A percentile compares a stretch with the other conserved stretches of the same genome.
These are phyloP conservation scores for Inonotus hispidus DNA, from an alignment of 1,284 basidiomycete species.

Conservation along the genomic window DNA sequence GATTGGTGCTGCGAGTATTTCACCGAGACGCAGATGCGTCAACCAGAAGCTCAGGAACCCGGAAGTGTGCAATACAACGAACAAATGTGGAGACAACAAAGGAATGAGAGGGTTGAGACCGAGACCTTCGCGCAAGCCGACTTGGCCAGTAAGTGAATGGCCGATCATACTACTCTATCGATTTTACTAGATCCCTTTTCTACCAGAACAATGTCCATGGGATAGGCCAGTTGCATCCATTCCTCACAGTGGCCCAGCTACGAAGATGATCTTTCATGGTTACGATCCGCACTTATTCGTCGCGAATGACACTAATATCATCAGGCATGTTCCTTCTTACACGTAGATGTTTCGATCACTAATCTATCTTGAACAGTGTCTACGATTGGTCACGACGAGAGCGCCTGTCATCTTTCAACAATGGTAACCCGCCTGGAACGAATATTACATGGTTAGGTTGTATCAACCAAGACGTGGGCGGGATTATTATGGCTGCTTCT, in stretches of 20 bases:
- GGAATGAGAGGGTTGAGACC: slow-evolving; percentile 79
- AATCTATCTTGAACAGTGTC: slow-evolving; percentile 48
- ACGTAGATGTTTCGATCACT: not conserved
- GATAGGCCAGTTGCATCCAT: slow-evolving; percentile 75
- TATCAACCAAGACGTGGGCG: slow-evolving; percentile 94
- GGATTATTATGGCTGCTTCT: slow-evolving; percentile 84
- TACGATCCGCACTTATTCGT: slow-evolving; percentile 88
- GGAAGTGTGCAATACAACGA: slow-evolving; percentile 93
- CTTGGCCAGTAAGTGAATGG: slow-evolving; percentile 54
- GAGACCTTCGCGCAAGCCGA: slow-evolving; percentile 69
- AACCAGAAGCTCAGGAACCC: slow-evolving; percentile 93
- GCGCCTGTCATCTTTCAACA: slow-evolving; percentile 80
- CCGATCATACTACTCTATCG: not conserved
- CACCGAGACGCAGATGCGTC: slow-evolving; percentile 98
- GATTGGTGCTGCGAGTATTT: slow-evolving; percentile 98
- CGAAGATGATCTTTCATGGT: slow-evolving; percentile 85
- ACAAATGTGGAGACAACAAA: slow-evolving; percentile 90
- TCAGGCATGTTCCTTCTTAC: slow-evolving; percentile 56
- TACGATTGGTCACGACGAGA: slow-evolving; percentile 91
- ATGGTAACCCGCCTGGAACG: slow-evolving; percentile 80
- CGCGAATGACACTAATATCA: slow-evolving; percentile 81
- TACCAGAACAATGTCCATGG: slow-evolving; percentile 59
- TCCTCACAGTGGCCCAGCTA: slow-evolving; percentile 63
- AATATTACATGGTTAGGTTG: slow-evolving; percentile 89
- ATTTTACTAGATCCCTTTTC: not conserved